These are phyloP conservation scores for Eimeria sp. DNA, from an alignment of 169 alveolate genomes.

Conservation along the genomic window DNA sequence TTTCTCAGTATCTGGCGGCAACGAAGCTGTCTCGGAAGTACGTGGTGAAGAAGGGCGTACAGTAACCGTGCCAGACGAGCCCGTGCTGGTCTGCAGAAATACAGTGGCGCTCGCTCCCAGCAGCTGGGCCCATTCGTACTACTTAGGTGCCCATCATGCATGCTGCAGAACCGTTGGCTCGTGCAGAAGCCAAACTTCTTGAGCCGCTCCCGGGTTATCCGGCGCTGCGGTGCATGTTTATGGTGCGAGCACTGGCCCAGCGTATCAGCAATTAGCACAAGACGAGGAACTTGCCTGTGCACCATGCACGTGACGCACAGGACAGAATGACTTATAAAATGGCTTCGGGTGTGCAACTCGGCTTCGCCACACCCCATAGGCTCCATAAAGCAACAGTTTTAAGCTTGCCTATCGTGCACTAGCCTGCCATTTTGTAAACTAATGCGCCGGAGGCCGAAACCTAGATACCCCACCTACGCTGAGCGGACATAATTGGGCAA, in stretches of 20 bases:
- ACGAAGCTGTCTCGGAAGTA: constrained; percentile 68
- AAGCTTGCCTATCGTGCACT: not conserved
- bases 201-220: not conserved
- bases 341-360: not conserved
- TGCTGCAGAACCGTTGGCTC: not conserved
- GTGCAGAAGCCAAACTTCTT: not conserved
- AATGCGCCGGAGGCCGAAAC: not conserved
- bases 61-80: not conserved
- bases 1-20: constrained; percentile 52
- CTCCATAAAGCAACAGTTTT: not conserved
- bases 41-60: constrained; percentile 45
- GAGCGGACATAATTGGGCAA: not conserved
- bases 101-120: not conserved
- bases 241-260: not conserved
- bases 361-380: not conserved
- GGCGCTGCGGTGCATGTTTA: no score
- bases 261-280: not conserved
- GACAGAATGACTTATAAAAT: not conserved
- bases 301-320: not conserved
- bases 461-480: not conserved
- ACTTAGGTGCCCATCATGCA: not conserved
- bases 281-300: not conserved
- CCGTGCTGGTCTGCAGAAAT: not conserved
- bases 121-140: not conserved
- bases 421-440: not conserved